Conservation (phyloP, 371 early-diverging fungal genomes). For the Mortierella sp. region DNA sequence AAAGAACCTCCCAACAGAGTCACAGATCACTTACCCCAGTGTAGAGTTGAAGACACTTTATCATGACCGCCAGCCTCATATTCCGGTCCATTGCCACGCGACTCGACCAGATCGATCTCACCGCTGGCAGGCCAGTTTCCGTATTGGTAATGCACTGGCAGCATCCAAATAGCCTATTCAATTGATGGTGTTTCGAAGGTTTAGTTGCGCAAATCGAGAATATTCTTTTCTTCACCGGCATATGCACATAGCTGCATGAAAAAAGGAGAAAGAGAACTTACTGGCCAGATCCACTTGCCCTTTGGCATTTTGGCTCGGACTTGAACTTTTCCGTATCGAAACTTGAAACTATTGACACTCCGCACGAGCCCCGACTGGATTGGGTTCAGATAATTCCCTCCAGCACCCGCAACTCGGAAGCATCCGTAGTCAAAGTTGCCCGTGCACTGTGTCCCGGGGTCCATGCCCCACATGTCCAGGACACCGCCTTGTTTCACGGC, state of each 20-base stretch:
- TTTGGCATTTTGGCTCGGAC: constrained; percentile 72
- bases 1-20: too few species aligned
- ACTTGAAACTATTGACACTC: constrained; percentile 60
- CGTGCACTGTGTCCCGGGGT: constrained; percentile 55
- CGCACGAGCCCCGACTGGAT: constrained; percentile 71
- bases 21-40: constrained; percentile 75
- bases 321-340: constrained; percentile 72
- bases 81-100: constrained; percentile 65
- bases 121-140: constrained; percentile 81
- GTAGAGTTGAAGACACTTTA: constrained; percentile 64
- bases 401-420: constrained; percentile 61
- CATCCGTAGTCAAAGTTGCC: constrained; percentile 63
- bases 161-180: constrained; percentile 70
- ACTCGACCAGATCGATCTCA: constrained; percentile 66
- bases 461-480: constrained; percentile 53
- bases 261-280: constrained; percentile 5
- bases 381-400: constrained; percentile 72
- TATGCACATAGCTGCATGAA: not conserved
- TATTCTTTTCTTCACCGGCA: not conserved
- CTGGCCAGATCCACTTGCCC: constrained; percentile 80
- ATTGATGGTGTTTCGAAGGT: not conserved
- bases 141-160: constrained; percentile 74
- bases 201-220: too few species aligned
- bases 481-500: constrained; percentile 35
- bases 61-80: constrained; percentile 62